Conservation (phyloP, 2,329 filamentous ascomycete genomes). For the Xylariaceae sp. region DNA sequence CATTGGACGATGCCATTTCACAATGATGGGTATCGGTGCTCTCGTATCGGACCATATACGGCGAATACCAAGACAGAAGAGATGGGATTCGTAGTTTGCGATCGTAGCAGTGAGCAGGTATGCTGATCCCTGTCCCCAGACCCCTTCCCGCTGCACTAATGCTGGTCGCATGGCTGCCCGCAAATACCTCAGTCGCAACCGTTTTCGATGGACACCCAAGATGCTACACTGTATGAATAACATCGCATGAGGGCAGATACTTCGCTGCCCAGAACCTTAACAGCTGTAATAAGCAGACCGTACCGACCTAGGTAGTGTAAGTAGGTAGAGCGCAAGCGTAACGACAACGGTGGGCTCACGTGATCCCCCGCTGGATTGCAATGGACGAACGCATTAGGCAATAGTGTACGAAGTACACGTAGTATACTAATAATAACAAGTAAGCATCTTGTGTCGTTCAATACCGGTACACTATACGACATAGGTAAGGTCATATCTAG, state of each 20-base stretch:
- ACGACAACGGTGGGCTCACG: background rate
- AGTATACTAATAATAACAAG: background rate
- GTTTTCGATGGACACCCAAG: conserved; percentile 11
- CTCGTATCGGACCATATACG: background rate
- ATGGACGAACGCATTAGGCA: background rate
- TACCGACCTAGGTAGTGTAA: background rate
- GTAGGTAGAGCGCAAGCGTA: background rate
- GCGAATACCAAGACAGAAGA: background rate
- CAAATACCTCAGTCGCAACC: conserved; percentile 21
- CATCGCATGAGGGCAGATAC: background rate
- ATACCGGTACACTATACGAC: too few species aligned
- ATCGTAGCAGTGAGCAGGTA: background rate
- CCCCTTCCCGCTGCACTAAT: conserved; percentile 10
- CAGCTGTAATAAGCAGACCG: too few species aligned
- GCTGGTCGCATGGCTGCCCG: conserved; percentile 11
- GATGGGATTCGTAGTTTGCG: too few species aligned
- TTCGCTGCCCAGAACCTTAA: too few species aligned
- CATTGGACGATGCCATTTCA: background rate
- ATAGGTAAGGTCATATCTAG: too few species aligned
- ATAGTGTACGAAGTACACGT: background rate
- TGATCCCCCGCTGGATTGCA: background rate
- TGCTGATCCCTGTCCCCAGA: conserved; percentile 12
- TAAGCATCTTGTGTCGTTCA: background rate
- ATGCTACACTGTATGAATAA: conserved; percentile 13
- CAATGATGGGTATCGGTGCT: background rate